Percentiles rank a stretch among this genome's conserved stretches.
These are phyloP conservation scores for Hericium rajendrae DNA, from an alignment of 768 basidiomycete genomes.

Conservation along the genomic window DNA sequence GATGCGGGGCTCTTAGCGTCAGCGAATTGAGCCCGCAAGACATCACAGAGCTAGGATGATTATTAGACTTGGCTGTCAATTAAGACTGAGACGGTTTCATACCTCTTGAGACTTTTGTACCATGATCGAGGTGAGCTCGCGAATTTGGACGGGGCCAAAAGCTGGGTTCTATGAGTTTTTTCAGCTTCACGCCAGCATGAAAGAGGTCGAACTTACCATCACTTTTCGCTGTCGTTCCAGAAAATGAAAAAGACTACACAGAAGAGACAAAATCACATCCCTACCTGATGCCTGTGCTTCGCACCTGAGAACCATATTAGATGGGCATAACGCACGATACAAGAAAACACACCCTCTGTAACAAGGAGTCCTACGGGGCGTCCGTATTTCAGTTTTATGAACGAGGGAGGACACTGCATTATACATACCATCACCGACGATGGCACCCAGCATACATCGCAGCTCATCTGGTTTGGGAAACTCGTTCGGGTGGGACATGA, in stretches of 20 bases:
- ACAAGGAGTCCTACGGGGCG: not conserved
- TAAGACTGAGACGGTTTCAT: not conserved
- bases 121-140: not conserved
- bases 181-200: not conserved
- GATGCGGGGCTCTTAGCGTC: not conserved
- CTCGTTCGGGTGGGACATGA: not conserved
- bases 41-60: not conserved
- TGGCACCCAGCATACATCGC: not conserved
- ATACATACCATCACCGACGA: not conserved
- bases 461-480: not conserved
- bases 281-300: not conserved
- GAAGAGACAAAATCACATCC: not conserved
- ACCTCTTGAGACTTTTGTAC: constrained; percentile 1
- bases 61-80: not conserved
- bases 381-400: too few relatives aligned
- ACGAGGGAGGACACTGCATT: not conserved
- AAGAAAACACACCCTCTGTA: not conserved
- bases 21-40: not conserved
- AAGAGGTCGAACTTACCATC: not conserved
- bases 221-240: not conserved
- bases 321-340: not conserved
- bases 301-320: not conserved
- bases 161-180: not conserved
- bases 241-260: not conserved
- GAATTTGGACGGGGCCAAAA: constrained; percentile 1